Conservation (phyloP, 1,139 yeast species). For the Geotrichum bryndzae region DNA sequence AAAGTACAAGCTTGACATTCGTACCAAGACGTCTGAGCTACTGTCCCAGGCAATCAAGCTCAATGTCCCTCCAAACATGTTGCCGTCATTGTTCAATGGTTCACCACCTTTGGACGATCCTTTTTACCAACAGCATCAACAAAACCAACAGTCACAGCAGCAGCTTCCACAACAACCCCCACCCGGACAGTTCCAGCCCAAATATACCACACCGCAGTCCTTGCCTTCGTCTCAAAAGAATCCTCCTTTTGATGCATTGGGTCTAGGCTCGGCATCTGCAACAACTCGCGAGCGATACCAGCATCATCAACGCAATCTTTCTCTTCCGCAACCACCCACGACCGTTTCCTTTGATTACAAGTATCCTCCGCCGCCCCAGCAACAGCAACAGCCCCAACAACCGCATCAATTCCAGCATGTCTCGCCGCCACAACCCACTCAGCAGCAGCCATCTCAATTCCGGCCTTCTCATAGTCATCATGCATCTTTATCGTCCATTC, state of each 20-base stretch:
- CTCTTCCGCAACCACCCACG: slow-evolving; percentile 27
- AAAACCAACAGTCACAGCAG: background rate
- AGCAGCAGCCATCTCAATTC: slow-evolving; percentile 9
- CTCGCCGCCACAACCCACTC: slow-evolving; percentile 14
- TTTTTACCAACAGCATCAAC: slow-evolving; percentile 4
- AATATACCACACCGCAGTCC: background rate
- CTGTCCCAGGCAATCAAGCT: slow-evolving; percentile 56
- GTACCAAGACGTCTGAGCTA: slow-evolving; percentile 55
- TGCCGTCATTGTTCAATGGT: slow-evolving; percentile 54
- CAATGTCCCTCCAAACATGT: slow-evolving; percentile 59
- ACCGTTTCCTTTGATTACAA: slow-evolving; percentile 21
- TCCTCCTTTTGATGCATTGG: slow-evolving; percentile 15
- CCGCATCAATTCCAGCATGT: slow-evolving; percentile 18
- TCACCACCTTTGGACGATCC: slow-evolving; percentile 4
- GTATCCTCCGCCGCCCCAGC: slow-evolving; percentile 22
- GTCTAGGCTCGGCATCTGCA: slow-evolving; percentile 1
- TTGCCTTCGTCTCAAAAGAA: slow-evolving; percentile 8
- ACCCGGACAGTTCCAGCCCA: background rate
- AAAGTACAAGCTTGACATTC: slow-evolving; percentile 59
- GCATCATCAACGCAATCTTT: slow-evolving; percentile 27
- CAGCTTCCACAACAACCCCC: slow-evolving; percentile 1
- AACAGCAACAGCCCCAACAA: slow-evolving; percentile 16
- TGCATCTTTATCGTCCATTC: slow-evolving; percentile 17
- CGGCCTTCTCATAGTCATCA: slow-evolving; percentile 19
- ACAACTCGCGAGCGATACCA: slow-evolving; percentile 22